These are phyloP conservation scores for Sonneratia caseolaris DNA, from an alignment of 345 rosid genomes.

Conservation along the genomic window DNA sequence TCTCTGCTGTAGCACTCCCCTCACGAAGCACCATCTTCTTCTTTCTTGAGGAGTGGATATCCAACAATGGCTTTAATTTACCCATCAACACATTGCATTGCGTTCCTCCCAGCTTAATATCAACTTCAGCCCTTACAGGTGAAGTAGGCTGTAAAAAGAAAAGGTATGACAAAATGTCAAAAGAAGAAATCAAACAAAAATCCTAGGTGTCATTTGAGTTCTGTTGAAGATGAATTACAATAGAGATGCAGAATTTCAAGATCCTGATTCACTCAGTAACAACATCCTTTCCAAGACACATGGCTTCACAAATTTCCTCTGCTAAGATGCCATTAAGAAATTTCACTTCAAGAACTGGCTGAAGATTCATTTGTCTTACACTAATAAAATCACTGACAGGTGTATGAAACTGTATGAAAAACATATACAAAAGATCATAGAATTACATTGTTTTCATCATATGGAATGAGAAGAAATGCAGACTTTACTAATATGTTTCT, in stretches of 20 bases:
- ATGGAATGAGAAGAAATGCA: not conserved
- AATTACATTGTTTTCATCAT: not conserved
- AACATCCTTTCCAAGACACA: not conserved
- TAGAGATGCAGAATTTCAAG: not conserved
- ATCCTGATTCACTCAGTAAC: not conserved
- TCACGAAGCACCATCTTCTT: conserved; percentile 59
- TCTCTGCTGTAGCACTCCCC: conserved; percentile 29
- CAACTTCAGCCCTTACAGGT: conserved; percentile 87
- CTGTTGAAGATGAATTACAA: not conserved
- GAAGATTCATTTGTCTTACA: not conserved
- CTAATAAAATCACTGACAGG: not conserved
- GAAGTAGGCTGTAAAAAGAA: conserved; percentile 35
- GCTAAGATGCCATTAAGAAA: not conserved
- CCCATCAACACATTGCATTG: conserved; percentile 62
- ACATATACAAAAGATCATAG: not conserved
- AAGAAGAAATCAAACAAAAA: not conserved
- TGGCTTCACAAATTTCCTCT: not conserved
- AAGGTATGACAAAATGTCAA: not conserved
- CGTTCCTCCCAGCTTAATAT: conserved; percentile 90
- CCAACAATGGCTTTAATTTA: conserved; percentile 78
- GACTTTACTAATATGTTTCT: not conserved
- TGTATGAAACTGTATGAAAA: not conserved
- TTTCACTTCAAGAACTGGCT: not conserved
- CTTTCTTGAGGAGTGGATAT: conserved; percentile 50
- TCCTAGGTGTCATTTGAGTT: not conserved